phyloP scores from a whole-genome alignment of 2,329 filamentous ascomycete genomes.

The Cryphonectria naterciae region DNA sequence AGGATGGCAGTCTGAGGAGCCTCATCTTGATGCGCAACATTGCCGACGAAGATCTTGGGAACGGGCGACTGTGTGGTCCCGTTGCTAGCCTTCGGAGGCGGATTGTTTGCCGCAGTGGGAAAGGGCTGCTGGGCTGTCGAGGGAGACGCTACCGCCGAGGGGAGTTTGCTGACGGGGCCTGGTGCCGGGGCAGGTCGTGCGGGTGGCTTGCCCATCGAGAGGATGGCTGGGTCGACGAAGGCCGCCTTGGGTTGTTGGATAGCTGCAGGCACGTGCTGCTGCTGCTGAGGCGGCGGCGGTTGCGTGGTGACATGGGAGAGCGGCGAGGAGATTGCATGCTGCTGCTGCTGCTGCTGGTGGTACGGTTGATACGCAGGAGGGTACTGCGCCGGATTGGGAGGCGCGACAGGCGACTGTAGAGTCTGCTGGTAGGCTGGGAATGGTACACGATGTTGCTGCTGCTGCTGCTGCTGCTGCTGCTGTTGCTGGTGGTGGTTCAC shows the following conservation, averaged over 20 bases:
- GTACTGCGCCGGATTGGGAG: constrained; percentile 4
- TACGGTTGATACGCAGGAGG: constrained; percentile 4
- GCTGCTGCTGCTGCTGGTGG: constrained; percentile 15
- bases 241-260: constrained; percentile 41
- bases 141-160: constrained; percentile 27
- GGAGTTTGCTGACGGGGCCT: constrained; percentile 7
- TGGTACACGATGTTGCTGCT: constrained; percentile 19
- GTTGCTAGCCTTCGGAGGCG: constrained; percentile 15
- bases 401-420: constrained; percentile 12
- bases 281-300: constrained; percentile 5
- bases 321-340: constrained; percentile 5
- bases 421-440: constrained; percentile 18
- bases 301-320: constrained; percentile 7
- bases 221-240: constrained; percentile 82
- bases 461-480: constrained; percentile 12
- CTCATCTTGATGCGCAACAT: constrained; percentile 20
- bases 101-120: constrained; percentile 11
- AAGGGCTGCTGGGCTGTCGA: constrained; percentile 32
- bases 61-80: constrained; percentile 19
- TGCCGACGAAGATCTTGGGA: constrained; percentile 20
- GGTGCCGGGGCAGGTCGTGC: constrained; percentile 32
- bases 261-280: constrained; percentile 33
- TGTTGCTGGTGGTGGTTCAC: constrained; percentile 15
- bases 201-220: constrained; percentile 64
- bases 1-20: constrained; percentile 32